A percentile compares a stretch with the other conserved stretches of the same genome.
phyloP scores from a whole-genome alignment of 371 early-diverging fungal genomes.

The Syncephalis plumigaleata region DNA sequence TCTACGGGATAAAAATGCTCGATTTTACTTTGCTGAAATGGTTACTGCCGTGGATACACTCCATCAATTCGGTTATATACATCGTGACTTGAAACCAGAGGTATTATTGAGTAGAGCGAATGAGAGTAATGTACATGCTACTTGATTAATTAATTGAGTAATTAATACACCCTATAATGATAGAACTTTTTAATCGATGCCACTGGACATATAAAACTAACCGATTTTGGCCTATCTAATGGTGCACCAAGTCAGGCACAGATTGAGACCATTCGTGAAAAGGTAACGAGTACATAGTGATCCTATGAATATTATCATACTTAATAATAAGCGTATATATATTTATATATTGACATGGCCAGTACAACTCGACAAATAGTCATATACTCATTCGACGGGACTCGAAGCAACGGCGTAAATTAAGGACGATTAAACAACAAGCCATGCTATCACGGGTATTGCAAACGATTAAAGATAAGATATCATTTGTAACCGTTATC shows the following conservation, averaged over 20 bases:
- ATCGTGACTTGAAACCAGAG: conserved; percentile 40
- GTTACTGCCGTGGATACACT: conserved; percentile 49
- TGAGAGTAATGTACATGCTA: background rate
- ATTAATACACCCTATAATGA: background rate
- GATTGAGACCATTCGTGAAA: conserved; percentile 31
- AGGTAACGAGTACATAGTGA: conserved; percentile 19
- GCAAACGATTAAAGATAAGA: too few relatives aligned
- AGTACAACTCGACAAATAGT: conserved; percentile 33
- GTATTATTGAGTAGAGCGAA: conserved; percentile 1
- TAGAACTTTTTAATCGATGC: conserved; percentile 40
- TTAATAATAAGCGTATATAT: too few relatives aligned
- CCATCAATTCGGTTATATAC: conserved; percentile 40
- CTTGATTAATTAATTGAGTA: too few relatives aligned
- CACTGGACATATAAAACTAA: conserved; percentile 57
- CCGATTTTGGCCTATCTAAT: conserved; percentile 84
- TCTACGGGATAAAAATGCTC: conserved; percentile 38
- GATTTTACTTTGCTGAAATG: conserved; percentile 56
- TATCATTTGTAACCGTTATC: too few relatives aligned
- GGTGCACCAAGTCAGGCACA: conserved; percentile 39
- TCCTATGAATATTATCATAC: conserved; percentile 3
- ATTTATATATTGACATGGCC: background rate
- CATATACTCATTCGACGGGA: conserved; percentile 20
- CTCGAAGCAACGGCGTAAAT: conserved; percentile 25
- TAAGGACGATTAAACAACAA: conserved; percentile 16
- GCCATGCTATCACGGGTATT: too few relatives aligned